Base-by-base conservation (phyloP, 2,329 filamentous ascomycete genomes). In the Aspergillus quadricinctus region DNA sequence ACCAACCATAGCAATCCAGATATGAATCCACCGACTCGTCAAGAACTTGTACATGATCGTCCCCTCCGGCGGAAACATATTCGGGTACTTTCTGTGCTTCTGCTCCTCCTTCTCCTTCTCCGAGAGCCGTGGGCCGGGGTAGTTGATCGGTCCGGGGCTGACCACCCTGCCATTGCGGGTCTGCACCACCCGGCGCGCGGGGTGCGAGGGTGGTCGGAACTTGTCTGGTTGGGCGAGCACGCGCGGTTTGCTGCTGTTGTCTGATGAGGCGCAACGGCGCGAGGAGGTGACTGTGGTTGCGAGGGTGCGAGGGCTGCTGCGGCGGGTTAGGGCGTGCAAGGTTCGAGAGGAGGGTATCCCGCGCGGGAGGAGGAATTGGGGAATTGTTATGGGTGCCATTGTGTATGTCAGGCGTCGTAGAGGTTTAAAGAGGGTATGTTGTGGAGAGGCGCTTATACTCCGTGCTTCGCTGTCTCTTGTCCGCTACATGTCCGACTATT, bases 141-240 rank as follows among this genome's bases (percentile, higher is more conserved):
- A 96, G 72, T 88, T 85, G 65, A 82, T 81, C 29, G 87, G 86
- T 52, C 73, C 65, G 27, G 23, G 23, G 23, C 54, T 46, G 53
- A 65, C 43, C 53, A 68, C 49, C 50, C 64, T 52, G 41, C 65
- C 54, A 56, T 69, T 67, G 55, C 65, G 68, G 31, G 75, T 74
- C 62, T 81, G 80, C 54, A 83, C 81, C 4, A 82, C 79, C 31
- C 91, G 81, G 6, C 88, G 81, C 23, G 88, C 79, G 11, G 89
- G 88, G 73, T 97, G 94, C 0, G 93, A 97, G 0, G 94, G 94
- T 2, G 94, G 93, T 49, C 90, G 90, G 81, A 96, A 97, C 72
- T 88, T 89, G 67, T 89, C 83, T 25, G 93, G 93, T 75, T 97
- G 91, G 66, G 90, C 90, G 62, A 99, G 86, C 4, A 91, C 83